Evolutionary conservation across 1,284 basidiomycete species (phyloP), one percentile per base, ranked within the genome.

Genomic region (Sporisorium scitamineum): DNA sequence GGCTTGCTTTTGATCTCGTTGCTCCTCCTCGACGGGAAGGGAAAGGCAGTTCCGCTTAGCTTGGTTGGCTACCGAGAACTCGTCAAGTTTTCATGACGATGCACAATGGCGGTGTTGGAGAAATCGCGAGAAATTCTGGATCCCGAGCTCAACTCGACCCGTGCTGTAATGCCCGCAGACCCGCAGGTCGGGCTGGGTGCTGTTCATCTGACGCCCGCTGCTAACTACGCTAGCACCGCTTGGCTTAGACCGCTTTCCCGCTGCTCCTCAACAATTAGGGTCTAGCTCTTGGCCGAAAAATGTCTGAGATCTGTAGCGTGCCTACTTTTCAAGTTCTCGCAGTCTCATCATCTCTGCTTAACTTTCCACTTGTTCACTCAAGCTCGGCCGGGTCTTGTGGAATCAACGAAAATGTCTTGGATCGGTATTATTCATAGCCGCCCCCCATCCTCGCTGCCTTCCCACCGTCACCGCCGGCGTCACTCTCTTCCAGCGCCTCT

Each of bases 251-350:
- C 18, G 44, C 44, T 47, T 27, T 14, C 18, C 24, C 26, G 24
- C 44, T 34, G 34, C 34, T 8, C 34, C 14, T 34, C n/a, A 10
- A 47, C 13, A 47, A 47, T 14, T 26, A 47, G 44, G 44, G 44
- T 47, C 24, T 47, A 47, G 24, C 44, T 45, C 42, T 45, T 44
- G 42, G 22, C 16, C 42, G 44, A 45, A 41, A 31, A 44, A 62
- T 62, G 61, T 55, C 61, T 56, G 54, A 32, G 47, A 51, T 51
- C 53, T 47, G 27, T 44, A 22, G 27, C 51, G 8, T 34, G 7
- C 34, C 34, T 34, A 34, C 34, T 34, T 34, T 34, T 3, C 34
- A n/a, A n/a, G n/a, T n/a, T n/a, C n/a, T n/a, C n/a, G n/a, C n/a
- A n/a, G n/a, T n/a, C n/a, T n/a, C n/a, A n/a, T n/a, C n/a, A n/a